Evolutionary conservation across 192 early-diverging fungal species (phyloP), one percentile per base, ranked within the genome.

Genomic region (Linnemannia hyalina): DNA sequence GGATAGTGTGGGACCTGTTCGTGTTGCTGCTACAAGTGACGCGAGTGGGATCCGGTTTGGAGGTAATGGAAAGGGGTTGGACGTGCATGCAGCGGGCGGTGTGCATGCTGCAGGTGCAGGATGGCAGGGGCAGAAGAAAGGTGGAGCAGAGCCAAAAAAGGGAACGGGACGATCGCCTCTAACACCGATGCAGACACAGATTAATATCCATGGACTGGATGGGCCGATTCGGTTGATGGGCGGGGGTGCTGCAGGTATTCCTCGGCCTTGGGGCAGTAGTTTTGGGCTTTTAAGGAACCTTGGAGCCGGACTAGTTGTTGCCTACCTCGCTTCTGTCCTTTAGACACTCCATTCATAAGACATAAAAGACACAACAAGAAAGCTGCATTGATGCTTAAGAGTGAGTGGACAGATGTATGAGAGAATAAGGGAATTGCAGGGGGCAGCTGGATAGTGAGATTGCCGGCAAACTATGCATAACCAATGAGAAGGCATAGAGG

Each of bases 221-320:
- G 55, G 74, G 9, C 83, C 77, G 26, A 80, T 80, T 76, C 74
- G 83, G 29, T 29, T 85, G 65, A 80, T 85, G 83, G 83, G 83
- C 36, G 55, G 68, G 15, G 77, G 35, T 20, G 52, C 40, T 18
- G n/a, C 20, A 26, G 26, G 44, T 20, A 35, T 77, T 7, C 42
- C 71, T 26, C 42, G 41, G 44, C 44, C 44, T 8, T 29, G 38
- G 41, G 23, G 71, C 4, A 41, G 20, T 42, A 73, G 44, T 46
- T 46, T 29, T 41, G 71, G 71, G 15, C 26, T 73, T n/a, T 47
- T n/a, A n/a, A 41, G 71, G 71, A 49, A 16, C 22, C n/a, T 49
- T 41, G 71, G 20, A 29, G 71, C 26, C 4, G 42, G 71, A 41
- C 10, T 75, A 7, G 0, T 32, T 36, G 73, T 38, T 54, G 44